A percentile compares a stretch with the other conserved stretches of the same genome.
Conservation (phyloP, 108 stramenopile genomes). For the Fragilariopsis cylindrus region DNA sequence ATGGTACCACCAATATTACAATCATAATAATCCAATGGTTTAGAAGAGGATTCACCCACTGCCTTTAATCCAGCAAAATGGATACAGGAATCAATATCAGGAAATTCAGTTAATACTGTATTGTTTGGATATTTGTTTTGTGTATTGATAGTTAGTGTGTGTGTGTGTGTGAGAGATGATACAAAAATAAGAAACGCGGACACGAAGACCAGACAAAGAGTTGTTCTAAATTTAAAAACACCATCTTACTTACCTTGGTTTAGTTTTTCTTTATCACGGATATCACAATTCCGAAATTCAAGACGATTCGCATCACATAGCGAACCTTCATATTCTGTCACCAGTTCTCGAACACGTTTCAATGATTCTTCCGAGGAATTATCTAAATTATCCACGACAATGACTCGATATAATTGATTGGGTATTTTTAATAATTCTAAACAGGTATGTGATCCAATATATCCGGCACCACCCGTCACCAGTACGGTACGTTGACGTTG, state of each 20-base stretch:
- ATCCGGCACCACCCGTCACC: constrained; percentile 97
- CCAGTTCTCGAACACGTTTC: constrained; percentile 78
- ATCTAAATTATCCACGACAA: constrained; percentile 92
- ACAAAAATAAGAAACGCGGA: too few relatives aligned
- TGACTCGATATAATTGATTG: constrained; percentile 64
- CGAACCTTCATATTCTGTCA: background rate
- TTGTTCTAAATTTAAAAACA: too few relatives aligned
- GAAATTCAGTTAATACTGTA: constrained; percentile 73
- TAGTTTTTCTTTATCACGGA: constrained; percentile 58
- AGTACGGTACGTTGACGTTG: constrained; percentile 77
- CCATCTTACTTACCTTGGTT: constrained; percentile 38
- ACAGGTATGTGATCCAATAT: constrained; percentile 99
- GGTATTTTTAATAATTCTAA: constrained; percentile 86
- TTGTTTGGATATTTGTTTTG: background rate
- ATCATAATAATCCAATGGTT: constrained; percentile 94
- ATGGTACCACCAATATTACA: constrained; percentile 96
- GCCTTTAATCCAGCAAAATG: constrained; percentile 99
- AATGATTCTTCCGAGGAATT: constrained; percentile 92
- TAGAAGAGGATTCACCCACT: constrained; percentile 87
- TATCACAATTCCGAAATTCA: constrained; percentile 78
- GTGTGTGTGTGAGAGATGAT: too few relatives aligned
- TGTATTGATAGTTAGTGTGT: too few relatives aligned
- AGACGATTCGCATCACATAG: constrained; percentile 53
- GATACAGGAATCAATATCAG: constrained; percentile 87
- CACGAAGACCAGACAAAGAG: too few relatives aligned